Base-by-base conservation (phyloP, 2,329 filamentous ascomycete genomes). In the Pestalotiopsis sp. region DNA sequence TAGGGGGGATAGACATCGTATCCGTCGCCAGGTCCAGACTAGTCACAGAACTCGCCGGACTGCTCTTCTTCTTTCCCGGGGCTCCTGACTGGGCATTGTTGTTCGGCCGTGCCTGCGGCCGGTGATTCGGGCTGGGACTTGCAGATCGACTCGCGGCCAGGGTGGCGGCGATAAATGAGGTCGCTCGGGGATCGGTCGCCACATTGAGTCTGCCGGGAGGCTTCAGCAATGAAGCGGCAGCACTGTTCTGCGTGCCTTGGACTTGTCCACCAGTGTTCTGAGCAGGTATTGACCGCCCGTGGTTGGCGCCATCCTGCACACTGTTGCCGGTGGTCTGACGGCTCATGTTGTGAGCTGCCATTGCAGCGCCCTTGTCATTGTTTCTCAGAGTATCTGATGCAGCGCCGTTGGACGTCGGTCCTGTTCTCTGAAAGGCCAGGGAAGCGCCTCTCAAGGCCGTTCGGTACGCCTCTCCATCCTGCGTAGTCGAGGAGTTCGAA, bases 141-240 rank as follows among this genome's bases (percentile, higher is more conserved):
- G 83, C 85, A 17, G 88, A 87, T 76, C 90, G 83, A 67, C 89
- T 90, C 23, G 90, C 90, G 2, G 89, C 89, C 31, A 90, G 79
- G 38, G 84, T 88, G 13, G 89, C 89, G 13, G 89, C 89, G 70
- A 91, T 87, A 70, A 87, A 86, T 4, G 88, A 91, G 5, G 89
- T 84, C 60, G 86, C 90, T 69, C 85, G 86, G 14, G 80, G 75
- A 68, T 84, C 83, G 67, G 75, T 57, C 4, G 45, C 68, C 69
- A 67, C 71, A 57, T 71, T 41, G 25, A 69, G 69, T 66, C 72
- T 75, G 11, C 60, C 71, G 20, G 72, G 69, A 41, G 72, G 69
- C 49, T 67, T 67, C 39, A 74, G 61, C 45, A 70, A 39, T 27
- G 68, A 52, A 9, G 14, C 45, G 14, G 17, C 39, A 27, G 36